Conservation (phyloP, 2,329 filamentous ascomycete genomes). For the Microcyclosporella mali region DNA sequence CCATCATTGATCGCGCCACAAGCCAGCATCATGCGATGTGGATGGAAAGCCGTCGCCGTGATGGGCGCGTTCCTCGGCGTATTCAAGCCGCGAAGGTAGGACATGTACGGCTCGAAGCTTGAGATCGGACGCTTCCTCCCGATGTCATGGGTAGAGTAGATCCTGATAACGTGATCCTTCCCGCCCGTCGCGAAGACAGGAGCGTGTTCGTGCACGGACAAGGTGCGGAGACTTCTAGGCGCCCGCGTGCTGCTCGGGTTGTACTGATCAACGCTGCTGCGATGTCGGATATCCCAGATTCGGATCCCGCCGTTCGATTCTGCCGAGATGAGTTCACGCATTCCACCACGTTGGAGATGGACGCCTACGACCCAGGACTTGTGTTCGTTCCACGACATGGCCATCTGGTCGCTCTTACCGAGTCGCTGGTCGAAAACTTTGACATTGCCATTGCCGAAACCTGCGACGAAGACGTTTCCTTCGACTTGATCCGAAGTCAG, state of each 20-base stretch:
- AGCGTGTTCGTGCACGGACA: slow-evolving; percentile 91
- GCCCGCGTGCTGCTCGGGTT: slow-evolving; percentile 48
- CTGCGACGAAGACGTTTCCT: slow-evolving; percentile 90
- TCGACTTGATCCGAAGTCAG: slow-evolving; percentile 97
- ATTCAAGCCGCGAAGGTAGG: slow-evolving; percentile 32
- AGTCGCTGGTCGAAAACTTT: slow-evolving; percentile 90
- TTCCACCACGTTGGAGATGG: slow-evolving; percentile 91
- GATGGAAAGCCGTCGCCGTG: slow-evolving; percentile 86
- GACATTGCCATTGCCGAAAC: slow-evolving; percentile 91
- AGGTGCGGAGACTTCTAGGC: slow-evolving; percentile 51
- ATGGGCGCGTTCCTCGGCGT: slow-evolving; percentile 61
- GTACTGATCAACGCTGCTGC: slow-evolving; percentile 30
- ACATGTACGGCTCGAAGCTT: slow-evolving; percentile 84
- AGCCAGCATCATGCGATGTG: slow-evolving; percentile 84
- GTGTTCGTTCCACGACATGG: slow-evolving; percentile 94
- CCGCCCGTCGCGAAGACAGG: slow-evolving; percentile 95
- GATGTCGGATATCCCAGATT: slow-evolving; percentile 87
- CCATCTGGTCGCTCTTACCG: slow-evolving; percentile 81
- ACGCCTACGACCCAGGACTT: slow-evolving; percentile 93
- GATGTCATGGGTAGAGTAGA: slow-evolving; percentile 74
- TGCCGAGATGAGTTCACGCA: slow-evolving; percentile 83
- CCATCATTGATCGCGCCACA: slow-evolving; percentile 81
- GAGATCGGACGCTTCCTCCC: slow-evolving; percentile 46
- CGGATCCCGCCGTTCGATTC: slow-evolving; percentile 90
- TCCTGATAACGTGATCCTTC: slow-evolving; percentile 78